Base-by-base conservation (phyloP, 2,329 filamentous ascomycete genomes). In the Aspergillus flavus region DNA sequence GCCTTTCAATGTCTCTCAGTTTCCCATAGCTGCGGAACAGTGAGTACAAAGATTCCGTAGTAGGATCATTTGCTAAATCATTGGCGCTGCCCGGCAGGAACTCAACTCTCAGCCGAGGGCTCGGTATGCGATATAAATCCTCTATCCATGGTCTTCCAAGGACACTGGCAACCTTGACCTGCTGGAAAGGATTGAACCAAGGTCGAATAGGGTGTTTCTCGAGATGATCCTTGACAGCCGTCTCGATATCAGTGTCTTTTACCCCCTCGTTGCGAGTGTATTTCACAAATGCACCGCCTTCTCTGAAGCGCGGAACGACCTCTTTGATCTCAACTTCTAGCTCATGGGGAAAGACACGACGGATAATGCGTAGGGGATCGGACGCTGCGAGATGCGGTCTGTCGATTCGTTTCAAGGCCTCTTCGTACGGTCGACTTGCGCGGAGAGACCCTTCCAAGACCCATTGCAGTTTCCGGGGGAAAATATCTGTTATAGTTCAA, bases 241-340 rank as follows among this genome's bases (percentile, higher is more conserved):
- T 83, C 79, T 89, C 88, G 16, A 92, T 82, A 32, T 88, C 84
- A 23, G 81, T 79, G 2, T 83, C 75, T 11, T 79, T 76, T 6
- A 83, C 72, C 11, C 77, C 75, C 21, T 80, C 70, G 69, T 83
- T 81, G 68, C 86, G 86, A 19, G 84, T 85, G 74, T 96, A 93
- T 76, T 96, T 97, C 76, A 98, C 89, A 75, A 96, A 98, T 0
- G 92, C 93, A 14, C 95, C 95, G 19, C 95, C 95, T 73, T 99
- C 95, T 71, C 96, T 94, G 32, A 96, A 83, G 3, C 93, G 86
- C 0, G 94, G 93, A 21, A 97, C 78, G 19, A 97, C 89, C 72
- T 96, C 90, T 3, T 89, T 91, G 54, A 97, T 87, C 62, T 89
- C 88, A 55, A 96, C 81, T 1, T 86, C 82, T 1, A 89, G 71